Conservation (phyloP, 768 basidiomycete species). For the Inosperma sp. region DNA sequence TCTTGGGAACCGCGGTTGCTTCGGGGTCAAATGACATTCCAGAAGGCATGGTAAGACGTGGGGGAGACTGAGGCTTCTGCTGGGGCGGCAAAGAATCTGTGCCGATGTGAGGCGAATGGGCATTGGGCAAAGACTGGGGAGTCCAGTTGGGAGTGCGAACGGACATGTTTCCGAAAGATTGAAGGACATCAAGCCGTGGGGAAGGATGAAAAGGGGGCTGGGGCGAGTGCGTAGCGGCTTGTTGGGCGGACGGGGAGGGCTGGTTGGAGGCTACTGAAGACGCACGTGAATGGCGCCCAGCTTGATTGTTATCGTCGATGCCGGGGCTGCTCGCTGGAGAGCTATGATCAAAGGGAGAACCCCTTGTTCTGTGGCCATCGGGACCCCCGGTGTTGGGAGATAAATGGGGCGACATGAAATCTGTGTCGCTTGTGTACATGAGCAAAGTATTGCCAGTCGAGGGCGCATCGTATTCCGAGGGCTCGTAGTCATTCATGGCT, state of each 20-base stretch:
- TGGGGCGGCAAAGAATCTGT: conserved; percentile 17
- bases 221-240: conserved; percentile 20
- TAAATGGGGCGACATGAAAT: conserved; percentile 37
- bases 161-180: conserved; percentile 56
- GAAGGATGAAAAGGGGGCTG: conserved; percentile 40
- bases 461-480: conserved; percentile 66
- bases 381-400: conserved; percentile 14
- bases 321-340: conserved; percentile 59
- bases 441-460: conserved; percentile 43
- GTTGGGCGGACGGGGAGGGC: conserved; percentile 17
- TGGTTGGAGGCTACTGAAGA: conserved; percentile 65
- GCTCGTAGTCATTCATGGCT: conserved; percentile 57
- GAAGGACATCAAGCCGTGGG: conserved; percentile 53
- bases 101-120: conserved; percentile 16
- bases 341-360: conserved; percentile 51
- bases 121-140: conserved; percentile 40
- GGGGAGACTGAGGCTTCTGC: conserved; percentile 62
- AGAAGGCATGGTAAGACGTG: conserved; percentile 53
- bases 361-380: conserved; percentile 23
- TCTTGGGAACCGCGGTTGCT: conserved; percentile 33
- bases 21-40: conserved; percentile 18
- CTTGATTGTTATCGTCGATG: conserved; percentile 41
- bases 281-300: conserved; percentile 45
- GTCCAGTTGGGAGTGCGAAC: conserved; percentile 64
- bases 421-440: conserved; percentile 50